Conservation (phyloP, 805 yeast species). For the Candida sphagnicola region DNA sequence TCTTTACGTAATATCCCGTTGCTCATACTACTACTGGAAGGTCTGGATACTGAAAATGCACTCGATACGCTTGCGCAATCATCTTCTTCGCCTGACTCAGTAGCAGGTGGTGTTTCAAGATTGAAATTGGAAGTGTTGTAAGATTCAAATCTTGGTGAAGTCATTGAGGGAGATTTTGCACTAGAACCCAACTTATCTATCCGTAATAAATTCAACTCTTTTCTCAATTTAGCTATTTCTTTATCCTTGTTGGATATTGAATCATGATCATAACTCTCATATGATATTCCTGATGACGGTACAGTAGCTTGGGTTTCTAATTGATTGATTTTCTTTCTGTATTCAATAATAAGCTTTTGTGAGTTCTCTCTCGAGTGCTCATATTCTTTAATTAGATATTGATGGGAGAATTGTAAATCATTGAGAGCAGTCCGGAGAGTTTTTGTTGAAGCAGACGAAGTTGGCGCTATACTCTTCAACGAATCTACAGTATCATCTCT, state of each 20-base stretch:
- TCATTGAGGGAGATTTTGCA: slow-evolving; percentile 1
- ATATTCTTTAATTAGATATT: slow-evolving; percentile 61
- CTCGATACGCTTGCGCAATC: slow-evolving; percentile 7
- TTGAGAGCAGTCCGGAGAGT: slow-evolving; percentile 48
- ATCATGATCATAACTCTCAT: slow-evolving; percentile 4
- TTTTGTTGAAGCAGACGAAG: not conserved
- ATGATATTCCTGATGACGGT: not conserved
- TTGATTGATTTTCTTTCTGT: slow-evolving; percentile 46
- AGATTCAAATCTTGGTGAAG: slow-evolving; percentile 1
- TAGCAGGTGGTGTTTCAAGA: slow-evolving; percentile 1
- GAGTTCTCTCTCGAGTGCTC: slow-evolving; percentile 62
- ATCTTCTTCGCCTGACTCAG: slow-evolving; percentile 13
- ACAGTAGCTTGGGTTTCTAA: slow-evolving; percentile 46
- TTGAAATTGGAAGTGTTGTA: slow-evolving; percentile 2
- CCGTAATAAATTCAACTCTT: slow-evolving; percentile 40
- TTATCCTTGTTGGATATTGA: slow-evolving; percentile 24
- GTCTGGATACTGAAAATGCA: slow-evolving; percentile 12
- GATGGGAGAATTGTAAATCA: slow-evolving; percentile 70
- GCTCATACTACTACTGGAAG: slow-evolving; percentile 26
- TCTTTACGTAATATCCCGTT: slow-evolving; percentile 62
- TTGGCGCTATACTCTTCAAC: slow-evolving; percentile 3
- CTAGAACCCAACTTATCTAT: slow-evolving; percentile 41
- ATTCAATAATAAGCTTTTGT: slow-evolving; percentile 47
- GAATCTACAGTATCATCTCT: slow-evolving; percentile 4
- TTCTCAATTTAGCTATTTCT: slow-evolving; percentile 41